Evolutionary conservation across 1,139 yeast genomes (phyloP), one percentile per base, ranked within the genome.

Genomic region (Yamadazyma siamensis): DNA sequence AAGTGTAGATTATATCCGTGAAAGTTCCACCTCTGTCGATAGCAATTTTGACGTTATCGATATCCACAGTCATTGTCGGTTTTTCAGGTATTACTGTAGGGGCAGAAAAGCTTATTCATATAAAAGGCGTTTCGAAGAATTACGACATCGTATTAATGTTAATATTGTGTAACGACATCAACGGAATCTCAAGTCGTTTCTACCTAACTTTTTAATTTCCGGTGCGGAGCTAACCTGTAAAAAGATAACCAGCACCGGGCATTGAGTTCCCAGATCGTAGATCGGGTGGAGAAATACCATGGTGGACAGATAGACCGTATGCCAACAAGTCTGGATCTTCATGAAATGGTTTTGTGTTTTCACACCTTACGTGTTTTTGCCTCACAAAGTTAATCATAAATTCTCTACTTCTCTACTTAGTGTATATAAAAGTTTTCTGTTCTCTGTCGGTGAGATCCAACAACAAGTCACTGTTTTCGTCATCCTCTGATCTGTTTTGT

Each of bases 401-500:
- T 17, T 17, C 7, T 17, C 20, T 25, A 7, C 7, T n/a, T 17
- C 15, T 4, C 28, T 33, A 37, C 25, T 31, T 53, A 15, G 58
- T 52, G 33, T 54, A 56, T 15, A 46, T 29, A 39, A 56, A 57
- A 11, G 47, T 39, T 30, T 41, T 43, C 34, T 53, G 56, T 30
- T 55, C 40, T 28, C 46, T 49, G 32, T 57, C 62, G 9, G 61
- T 55, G 16, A 48, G 26, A 39, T 56, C 61, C 31, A 42, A 36
- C 11, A 52, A 36, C 15, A 47, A 40, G 24, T 47, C 48, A n/a
- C 41, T 48, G 14, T 50, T 52, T 23, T 47, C 47, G n/a, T 42
- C 49, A 14, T 49, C 54, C 20, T 39, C 32, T 23, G 42, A 10
- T 4, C 21, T 28, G 14, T 35, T 47, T 13, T 35, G 38, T 13